These are phyloP conservation scores for Phoma herbarum DNA, from an alignment of 2,329 filamentous ascomycete species.

Conservation along the genomic window DNA sequence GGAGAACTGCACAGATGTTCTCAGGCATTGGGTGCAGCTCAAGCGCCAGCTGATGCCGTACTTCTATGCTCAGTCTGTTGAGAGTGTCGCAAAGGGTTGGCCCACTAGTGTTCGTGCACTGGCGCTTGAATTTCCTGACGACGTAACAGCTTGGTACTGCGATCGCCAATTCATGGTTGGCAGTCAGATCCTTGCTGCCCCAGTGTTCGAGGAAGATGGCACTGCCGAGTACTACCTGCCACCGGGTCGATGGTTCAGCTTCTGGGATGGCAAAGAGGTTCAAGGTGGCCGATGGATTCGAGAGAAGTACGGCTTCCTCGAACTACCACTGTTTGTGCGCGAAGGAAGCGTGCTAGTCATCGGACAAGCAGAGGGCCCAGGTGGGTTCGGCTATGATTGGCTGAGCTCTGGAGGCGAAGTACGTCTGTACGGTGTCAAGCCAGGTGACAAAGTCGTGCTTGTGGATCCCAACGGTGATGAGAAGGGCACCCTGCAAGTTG, in stretches of 20 bases:
- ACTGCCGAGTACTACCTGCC: conserved; percentile 73
- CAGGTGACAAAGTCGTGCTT: conserved; percentile 46
- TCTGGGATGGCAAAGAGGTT: conserved; percentile 56
- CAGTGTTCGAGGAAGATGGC: conserved; percentile 69
- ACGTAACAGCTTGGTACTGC: conserved; percentile 72
- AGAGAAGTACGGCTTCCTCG: conserved; percentile 53
- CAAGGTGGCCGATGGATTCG: conserved; percentile 57
- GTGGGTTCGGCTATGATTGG: conserved; percentile 55
- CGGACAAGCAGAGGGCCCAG: conserved; percentile 50
- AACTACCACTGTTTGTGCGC: conserved; percentile 53
- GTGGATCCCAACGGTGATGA: conserved; percentile 47
- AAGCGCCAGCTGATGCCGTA: conserved; percentile 69
- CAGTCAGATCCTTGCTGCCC: conserved; percentile 68
- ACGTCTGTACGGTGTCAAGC: conserved; percentile 49
- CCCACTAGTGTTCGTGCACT: conserved; percentile 70
- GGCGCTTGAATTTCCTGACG: conserved; percentile 75
- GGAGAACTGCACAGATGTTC: conserved; percentile 61
- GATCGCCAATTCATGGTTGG: conserved; percentile 81
- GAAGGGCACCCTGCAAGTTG: conserved; percentile 43
- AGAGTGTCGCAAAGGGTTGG: conserved; percentile 62
- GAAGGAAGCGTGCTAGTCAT: conserved; percentile 53
- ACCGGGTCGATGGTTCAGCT: conserved; percentile 60
- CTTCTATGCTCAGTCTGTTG: conserved; percentile 62
- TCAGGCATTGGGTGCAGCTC: conserved; percentile 62
- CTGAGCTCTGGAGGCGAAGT: conserved; percentile 50